These are phyloP conservation scores for Hypoxylon fuscum DNA, from an alignment of 495 filamentous ascomycete species.

Conservation along the genomic window DNA sequence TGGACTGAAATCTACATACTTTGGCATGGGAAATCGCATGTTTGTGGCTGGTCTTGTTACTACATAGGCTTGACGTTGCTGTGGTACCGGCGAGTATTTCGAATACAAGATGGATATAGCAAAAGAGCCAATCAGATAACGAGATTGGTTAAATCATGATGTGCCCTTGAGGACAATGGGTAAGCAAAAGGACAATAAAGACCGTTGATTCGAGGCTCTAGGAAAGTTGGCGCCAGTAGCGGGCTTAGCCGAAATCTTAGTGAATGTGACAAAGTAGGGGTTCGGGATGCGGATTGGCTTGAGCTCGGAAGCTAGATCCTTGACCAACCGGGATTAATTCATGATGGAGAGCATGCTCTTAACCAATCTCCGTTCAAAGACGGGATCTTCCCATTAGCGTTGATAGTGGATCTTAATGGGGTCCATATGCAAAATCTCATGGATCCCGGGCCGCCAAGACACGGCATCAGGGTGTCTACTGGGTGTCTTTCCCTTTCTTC, in stretches of 20 bases:
- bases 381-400: conserved; percentile 48
- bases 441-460: conserved; percentile 36
- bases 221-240: conserved; percentile 42
- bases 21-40: conserved; percentile 24
- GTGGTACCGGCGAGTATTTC: conserved; percentile 34
- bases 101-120: conserved; percentile 15
- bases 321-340: conserved; percentile 36
- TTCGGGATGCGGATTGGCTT: conserved; percentile 39
- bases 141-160: conserved; percentile 14
- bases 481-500: conserved; percentile 47
- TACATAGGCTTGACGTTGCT: conserved; percentile 32
- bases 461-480: conserved; percentile 41
- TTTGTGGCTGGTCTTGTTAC: conserved; percentile 25
- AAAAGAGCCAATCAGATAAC: conserved; percentile 24
- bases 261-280: conserved; percentile 43
- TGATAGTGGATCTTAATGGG: conserved; percentile 24
- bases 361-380: conserved; percentile 43
- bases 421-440: conserved; percentile 40
- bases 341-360: conserved; percentile 34
- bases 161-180: conserved; percentile 12
- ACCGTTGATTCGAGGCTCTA: conserved; percentile 37
- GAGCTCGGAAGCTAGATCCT: conserved; percentile 39
- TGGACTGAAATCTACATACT: conserved; percentile 7
- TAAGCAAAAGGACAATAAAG: conserved; percentile 12
- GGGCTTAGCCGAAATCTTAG: conserved; percentile 41